Evolutionary conservation across 106 monocot genomes (phyloP).

Genomic region (Acorus calamus): DNA sequence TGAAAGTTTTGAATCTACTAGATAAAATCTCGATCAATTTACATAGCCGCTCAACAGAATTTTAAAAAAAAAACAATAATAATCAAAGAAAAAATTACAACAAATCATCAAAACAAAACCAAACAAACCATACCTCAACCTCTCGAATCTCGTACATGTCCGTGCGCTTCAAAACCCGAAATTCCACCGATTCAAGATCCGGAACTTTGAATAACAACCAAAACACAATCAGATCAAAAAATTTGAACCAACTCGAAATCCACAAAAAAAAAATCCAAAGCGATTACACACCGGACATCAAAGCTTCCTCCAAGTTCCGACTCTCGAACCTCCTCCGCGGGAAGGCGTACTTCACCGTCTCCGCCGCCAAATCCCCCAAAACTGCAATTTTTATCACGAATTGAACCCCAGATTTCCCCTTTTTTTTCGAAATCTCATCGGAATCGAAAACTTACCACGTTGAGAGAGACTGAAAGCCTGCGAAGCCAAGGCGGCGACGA

Average conservation of each 20-base stretch:
- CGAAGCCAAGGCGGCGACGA: constrained; percentile 51
- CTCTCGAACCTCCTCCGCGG: constrained; percentile 37
- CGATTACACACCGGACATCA: constrained; percentile 50
- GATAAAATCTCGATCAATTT: too few relatives aligned
- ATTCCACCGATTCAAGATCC: constrained; percentile 61
- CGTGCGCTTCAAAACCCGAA: constrained; percentile 37
- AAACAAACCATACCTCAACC: constrained; percentile 43
- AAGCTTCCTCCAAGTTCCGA: constrained; percentile 56
- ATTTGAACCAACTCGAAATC: background rate
- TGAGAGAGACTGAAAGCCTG: constrained; percentile 45
- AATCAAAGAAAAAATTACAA: background rate
- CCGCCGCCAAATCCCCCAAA: constrained; percentile 34
- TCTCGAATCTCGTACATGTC: constrained; percentile 72
- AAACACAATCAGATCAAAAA: background rate
- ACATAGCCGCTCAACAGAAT: background rate
- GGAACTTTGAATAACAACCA: constrained; percentile 29
- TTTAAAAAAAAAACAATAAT: background rate
- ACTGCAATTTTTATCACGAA: constrained; percentile 17
- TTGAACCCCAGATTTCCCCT: too few relatives aligned
- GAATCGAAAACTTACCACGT: constrained; percentile 20
- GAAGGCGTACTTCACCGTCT: constrained; percentile 44
- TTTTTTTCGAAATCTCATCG: background rate
- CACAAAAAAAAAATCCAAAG: background rate
- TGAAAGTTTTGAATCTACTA: too few relatives aligned
- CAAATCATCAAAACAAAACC: background rate